A percentile compares a stretch with the other conserved stretches of the same genome.
phyloP scores from a whole-genome alignment of 257 asterid genomes.

The Scutellaria galericulata region DNA sequence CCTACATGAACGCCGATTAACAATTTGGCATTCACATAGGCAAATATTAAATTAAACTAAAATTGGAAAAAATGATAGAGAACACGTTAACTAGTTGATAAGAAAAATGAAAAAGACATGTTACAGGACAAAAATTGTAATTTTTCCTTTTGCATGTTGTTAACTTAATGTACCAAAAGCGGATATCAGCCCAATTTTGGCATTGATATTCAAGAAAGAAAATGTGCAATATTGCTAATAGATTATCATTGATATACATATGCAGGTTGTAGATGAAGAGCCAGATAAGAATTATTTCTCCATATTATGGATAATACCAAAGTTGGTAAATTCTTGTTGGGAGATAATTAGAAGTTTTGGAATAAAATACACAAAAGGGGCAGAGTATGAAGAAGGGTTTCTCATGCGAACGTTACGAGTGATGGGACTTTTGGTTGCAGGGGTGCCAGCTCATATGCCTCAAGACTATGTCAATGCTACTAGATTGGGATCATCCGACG shows the following conservation, averaged over 20 bases:
- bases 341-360: slow-evolving; percentile 56
- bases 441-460: slow-evolving; percentile 55
- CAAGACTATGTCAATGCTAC: slow-evolving; percentile 59
- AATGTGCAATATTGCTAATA: too few species aligned
- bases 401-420: slow-evolving; percentile 43
- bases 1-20: too few species aligned
- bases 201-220: too few species aligned
- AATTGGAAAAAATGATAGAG: too few species aligned
- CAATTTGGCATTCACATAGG: too few species aligned
- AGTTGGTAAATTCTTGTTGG: slow-evolving; percentile 46
- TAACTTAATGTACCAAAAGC: too few species aligned
- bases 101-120: too few species aligned
- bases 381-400: slow-evolving; percentile 46
- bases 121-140: too few species aligned
- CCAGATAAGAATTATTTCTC: slow-evolving; percentile 65
- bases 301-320: slow-evolving; percentile 45
- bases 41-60: too few species aligned
- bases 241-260: background rate
- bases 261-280: slow-evolving; percentile 56
- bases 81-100: too few species aligned
- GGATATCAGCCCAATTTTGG: too few species aligned
- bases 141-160: too few species aligned
- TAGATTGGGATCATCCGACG: slow-evolving; percentile 46
- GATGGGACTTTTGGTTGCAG: slow-evolving; percentile 49
- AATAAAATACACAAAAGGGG: slow-evolving; percentile 37